phyloP scores from a whole-genome alignment of 2,329 filamentous ascomycete species.

The Diplocarpon rosae region DNA sequence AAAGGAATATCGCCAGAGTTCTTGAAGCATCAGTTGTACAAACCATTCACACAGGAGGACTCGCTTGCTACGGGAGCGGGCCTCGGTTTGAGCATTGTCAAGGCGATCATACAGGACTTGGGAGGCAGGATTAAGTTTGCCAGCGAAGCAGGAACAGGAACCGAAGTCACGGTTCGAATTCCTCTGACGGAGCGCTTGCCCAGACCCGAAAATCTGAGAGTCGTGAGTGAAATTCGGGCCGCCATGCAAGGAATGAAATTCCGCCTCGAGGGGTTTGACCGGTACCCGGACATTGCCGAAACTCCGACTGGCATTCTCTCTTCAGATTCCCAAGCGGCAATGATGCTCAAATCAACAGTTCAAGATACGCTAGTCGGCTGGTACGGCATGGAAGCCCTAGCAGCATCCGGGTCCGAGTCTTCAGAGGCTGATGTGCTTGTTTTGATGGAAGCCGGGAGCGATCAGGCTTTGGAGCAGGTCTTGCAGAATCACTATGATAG shows the following conservation, averaged over 20 bases:
- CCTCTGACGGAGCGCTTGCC: constrained; percentile 15
- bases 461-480: constrained; percentile 15
- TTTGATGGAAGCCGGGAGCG: constrained; percentile 22
- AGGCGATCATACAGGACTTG: constrained; percentile 46
- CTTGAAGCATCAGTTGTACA: constrained; percentile 46
- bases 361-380: constrained; percentile 16
- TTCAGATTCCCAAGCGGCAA: constrained; percentile 18
- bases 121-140: constrained; percentile 47
- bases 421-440: constrained; percentile 18
- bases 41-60: constrained; percentile 53
- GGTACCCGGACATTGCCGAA: constrained; percentile 24
- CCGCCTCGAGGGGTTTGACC: constrained; percentile 21
- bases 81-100: constrained; percentile 52
- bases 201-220: constrained; percentile 7
- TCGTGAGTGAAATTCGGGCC: constrained; percentile 14
- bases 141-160: constrained; percentile 42
- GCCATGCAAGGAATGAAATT: constrained; percentile 15
- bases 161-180: constrained; percentile 32
- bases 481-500: constrained; percentile 12
- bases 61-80: constrained; percentile 48
- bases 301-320: constrained; percentile 25
- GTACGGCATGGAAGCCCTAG: constrained; percentile 20
- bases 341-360: constrained; percentile 19
- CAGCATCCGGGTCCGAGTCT: background rate
- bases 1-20: constrained; percentile 54